phyloP scores from a whole-genome alignment of 495 filamentous ascomycete species.

The Trichocladium uniseriatum region DNA sequence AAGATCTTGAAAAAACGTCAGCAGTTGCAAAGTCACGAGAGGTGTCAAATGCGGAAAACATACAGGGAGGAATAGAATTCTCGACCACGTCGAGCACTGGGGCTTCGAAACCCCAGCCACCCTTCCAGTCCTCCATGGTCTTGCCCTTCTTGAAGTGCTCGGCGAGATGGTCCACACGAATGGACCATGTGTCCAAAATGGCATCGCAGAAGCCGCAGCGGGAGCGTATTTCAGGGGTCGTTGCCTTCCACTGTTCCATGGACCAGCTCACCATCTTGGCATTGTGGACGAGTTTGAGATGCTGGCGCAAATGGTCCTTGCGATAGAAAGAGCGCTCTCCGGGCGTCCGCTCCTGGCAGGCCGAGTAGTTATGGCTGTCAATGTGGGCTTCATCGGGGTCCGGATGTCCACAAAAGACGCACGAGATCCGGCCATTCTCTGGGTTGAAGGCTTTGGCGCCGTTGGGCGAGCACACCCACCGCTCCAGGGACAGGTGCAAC shows the following conservation, averaged over 20 bases:
- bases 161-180: constrained; percentile 55
- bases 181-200: constrained; percentile 51
- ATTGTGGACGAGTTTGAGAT: constrained; percentile 67
- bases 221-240: constrained; percentile 50
- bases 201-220: constrained; percentile 63
- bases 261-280: constrained; percentile 49
- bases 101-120: constrained; percentile 62
- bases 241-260: constrained; percentile 62
- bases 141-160: constrained; percentile 59
- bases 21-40: not conserved
- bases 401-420: constrained; percentile 55
- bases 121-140: constrained; percentile 62
- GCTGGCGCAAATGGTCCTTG: constrained; percentile 77
- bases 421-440: constrained; percentile 44
- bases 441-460: constrained; percentile 46
- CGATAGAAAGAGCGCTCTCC: constrained; percentile 68
- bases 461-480: constrained; percentile 68
- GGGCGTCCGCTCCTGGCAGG: constrained; percentile 56
- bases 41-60: constrained; percentile 17
- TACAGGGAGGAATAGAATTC: constrained; percentile 58
- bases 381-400: constrained; percentile 53
- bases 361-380: constrained; percentile 60
- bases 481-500: constrained; percentile 65
- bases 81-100: constrained; percentile 50
- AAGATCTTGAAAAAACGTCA: constrained; percentile 32